Evolutionary conservation across 1,284 basidiomycete genomes (phyloP).

Genomic region (Melanopsichium pennsylvanicum): DNA sequence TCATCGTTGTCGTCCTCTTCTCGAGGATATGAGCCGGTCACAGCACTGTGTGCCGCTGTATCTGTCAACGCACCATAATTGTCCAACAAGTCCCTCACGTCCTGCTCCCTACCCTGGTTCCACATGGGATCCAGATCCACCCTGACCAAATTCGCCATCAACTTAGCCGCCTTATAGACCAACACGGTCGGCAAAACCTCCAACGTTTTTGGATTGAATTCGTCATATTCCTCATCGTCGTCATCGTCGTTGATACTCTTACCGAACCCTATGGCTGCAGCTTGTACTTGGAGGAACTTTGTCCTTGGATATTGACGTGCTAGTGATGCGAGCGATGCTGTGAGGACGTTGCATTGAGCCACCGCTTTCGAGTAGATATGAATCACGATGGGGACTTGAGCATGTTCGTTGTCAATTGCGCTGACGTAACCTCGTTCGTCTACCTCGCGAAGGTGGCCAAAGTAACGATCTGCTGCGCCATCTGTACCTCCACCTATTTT

Average conservation of each 20-base stretch:
- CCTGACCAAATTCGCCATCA: conserved; percentile 57
- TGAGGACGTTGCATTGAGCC: conserved; percentile 46
- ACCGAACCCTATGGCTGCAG: conserved; percentile 54
- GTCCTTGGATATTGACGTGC: conserved; percentile 50
- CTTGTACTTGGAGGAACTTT: conserved; percentile 58
- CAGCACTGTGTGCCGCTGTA: not conserved
- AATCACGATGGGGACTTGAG: conserved; percentile 43
- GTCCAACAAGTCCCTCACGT: conserved; percentile 39
- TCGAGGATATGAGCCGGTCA: no score
- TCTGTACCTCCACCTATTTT: not conserved
- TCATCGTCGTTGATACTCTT: conserved; percentile 16
- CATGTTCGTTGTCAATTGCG: conserved; percentile 50
- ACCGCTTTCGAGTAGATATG: conserved; percentile 59
- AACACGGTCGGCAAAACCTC: conserved; percentile 55
- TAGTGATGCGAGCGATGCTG: conserved; percentile 38
- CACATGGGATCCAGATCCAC: conserved; percentile 52
- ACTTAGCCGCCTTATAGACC: conserved; percentile 47
- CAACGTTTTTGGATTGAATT: conserved; percentile 31
- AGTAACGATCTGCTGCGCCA: conserved; percentile 28
- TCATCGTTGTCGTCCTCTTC: no score
- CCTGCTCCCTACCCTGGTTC: conserved; percentile 41
- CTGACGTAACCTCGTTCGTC: conserved; percentile 52
- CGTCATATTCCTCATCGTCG: conserved; percentile 46
- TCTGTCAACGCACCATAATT: conserved; percentile 12
- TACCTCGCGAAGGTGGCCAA: conserved; percentile 57